Conservation (phyloP, 352 stramenopile genomes). For the Phytopythium helicoides region DNA sequence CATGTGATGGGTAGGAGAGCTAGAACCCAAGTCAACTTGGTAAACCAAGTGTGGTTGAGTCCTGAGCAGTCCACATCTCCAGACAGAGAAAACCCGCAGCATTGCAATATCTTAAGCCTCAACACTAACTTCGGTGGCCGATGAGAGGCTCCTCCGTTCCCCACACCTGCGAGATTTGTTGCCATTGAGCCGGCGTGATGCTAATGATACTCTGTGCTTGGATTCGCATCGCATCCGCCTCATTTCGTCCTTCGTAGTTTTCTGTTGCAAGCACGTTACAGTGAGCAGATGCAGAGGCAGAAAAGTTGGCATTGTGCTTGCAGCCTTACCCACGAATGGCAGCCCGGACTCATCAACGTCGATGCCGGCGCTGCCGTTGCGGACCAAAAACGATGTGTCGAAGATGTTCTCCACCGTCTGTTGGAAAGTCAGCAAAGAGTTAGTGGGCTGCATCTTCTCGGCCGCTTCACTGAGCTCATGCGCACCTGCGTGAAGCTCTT, state of each 20-base stretch:
- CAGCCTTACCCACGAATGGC: slow-evolving; percentile 54
- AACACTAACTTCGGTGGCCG: slow-evolving; percentile 49
- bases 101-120: too few species aligned
- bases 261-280: slow-evolving; percentile 24
- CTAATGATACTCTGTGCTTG: slow-evolving; percentile 82
- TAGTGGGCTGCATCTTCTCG: too few species aligned
- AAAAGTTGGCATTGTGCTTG: not conserved
- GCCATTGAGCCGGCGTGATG: slow-evolving; percentile 71
- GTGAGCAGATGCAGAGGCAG: too few species aligned
- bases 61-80: too few species aligned
- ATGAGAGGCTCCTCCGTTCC: slow-evolving; percentile 54
- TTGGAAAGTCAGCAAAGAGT: not conserved
- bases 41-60: too few species aligned
- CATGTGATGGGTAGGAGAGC: too few species aligned
- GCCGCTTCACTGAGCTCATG: not conserved
- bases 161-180: slow-evolving; percentile 44
- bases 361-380: slow-evolving; percentile 67
- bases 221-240: slow-evolving; percentile 43
- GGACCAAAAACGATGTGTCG: slow-evolving; percentile 81
- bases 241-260: slow-evolving; percentile 54
- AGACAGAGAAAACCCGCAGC: too few species aligned
- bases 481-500: slow-evolving; percentile 75
- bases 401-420: slow-evolving; percentile 86
- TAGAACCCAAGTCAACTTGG: too few species aligned
- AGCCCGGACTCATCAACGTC: slow-evolving; percentile 52